Conservation (phyloP, 306 rosid genomes). For the Castanea crenata region DNA sequence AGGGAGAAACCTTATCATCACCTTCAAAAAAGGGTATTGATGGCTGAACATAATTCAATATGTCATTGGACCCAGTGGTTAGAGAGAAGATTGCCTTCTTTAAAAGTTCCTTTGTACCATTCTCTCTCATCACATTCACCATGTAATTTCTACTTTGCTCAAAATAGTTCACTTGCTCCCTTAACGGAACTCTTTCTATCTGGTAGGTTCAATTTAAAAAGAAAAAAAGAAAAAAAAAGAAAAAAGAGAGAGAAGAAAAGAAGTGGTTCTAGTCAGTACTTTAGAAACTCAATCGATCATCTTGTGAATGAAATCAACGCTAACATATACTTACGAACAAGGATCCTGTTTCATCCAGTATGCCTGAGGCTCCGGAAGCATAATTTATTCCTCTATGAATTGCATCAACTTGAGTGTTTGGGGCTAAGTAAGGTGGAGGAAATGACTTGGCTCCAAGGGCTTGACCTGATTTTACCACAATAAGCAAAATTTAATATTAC, state of each 20-base stretch:
- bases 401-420: constrained; percentile 33
- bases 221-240: too few species aligned
- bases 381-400: constrained; percentile 43
- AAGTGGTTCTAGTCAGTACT: neutral
- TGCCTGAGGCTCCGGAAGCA: constrained; percentile 58
- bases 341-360: constrained; percentile 45
- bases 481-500: neutral
- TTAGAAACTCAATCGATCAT: neutral
- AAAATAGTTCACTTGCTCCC: constrained; percentile 45
- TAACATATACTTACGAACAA: constrained; percentile 36
- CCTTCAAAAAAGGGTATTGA: constrained; percentile 38
- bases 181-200: constrained; percentile 48
- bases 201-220: neutral
- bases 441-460: constrained; percentile 48
- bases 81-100: constrained; percentile 51
- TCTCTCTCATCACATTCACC: constrained; percentile 39
- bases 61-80: constrained; percentile 54
- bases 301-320: neutral
- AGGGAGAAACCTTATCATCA: constrained; percentile 26
- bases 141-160: constrained; percentile 34
- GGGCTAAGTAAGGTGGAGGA: constrained; percentile 62
- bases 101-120: constrained; percentile 24
- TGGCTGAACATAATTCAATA: constrained; percentile 47
- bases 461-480: constrained; percentile 31
- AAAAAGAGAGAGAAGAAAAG: neutral